phyloP scores from a whole-genome alignment of 2,329 filamentous ascomycete species.

The Fusarium sacchari region DNA sequence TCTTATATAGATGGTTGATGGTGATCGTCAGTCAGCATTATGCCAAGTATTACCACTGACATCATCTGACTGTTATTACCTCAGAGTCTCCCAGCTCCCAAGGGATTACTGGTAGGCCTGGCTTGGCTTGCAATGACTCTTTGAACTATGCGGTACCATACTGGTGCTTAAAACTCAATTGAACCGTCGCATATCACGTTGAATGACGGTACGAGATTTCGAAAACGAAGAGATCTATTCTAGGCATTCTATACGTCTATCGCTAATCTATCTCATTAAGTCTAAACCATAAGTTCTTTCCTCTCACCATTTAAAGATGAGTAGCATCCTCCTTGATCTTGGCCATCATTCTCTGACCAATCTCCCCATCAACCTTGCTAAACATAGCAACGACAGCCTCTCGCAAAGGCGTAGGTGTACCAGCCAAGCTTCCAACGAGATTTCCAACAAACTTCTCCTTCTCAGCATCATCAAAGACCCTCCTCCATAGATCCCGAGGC shows the following conservation, averaged over 20 bases:
- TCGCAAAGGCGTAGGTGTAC: neutral
- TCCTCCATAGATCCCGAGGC: conserved; percentile 4
- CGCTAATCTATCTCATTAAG: neutral
- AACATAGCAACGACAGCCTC: conserved; percentile 12
- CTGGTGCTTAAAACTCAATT: neutral
- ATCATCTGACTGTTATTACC: neutral
- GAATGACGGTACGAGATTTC: rapidly evolving
- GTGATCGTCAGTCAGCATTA: conserved; percentile 2
- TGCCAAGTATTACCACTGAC: neutral
- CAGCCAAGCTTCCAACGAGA: conserved; percentile 7
- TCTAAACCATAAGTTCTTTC: rapidly evolving
- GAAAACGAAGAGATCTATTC: neutral
- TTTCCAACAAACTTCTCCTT: neutral
- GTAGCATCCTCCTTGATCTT: conserved; percentile 5
- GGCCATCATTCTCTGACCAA: conserved; percentile 11
- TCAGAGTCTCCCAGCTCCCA: neutral
- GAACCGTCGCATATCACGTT: neutral
- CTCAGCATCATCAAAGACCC: conserved; percentile 9
- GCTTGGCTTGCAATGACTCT: neutral
- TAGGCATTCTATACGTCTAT: neutral
- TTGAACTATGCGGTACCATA: neutral
- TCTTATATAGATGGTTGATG: too few species aligned
- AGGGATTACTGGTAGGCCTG: neutral
- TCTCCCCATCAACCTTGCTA: conserved; percentile 11
- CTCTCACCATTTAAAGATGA: neutral